Conservation (phyloP, 2,329 filamentous ascomycete species). For the Neurospora crassa region DNA sequence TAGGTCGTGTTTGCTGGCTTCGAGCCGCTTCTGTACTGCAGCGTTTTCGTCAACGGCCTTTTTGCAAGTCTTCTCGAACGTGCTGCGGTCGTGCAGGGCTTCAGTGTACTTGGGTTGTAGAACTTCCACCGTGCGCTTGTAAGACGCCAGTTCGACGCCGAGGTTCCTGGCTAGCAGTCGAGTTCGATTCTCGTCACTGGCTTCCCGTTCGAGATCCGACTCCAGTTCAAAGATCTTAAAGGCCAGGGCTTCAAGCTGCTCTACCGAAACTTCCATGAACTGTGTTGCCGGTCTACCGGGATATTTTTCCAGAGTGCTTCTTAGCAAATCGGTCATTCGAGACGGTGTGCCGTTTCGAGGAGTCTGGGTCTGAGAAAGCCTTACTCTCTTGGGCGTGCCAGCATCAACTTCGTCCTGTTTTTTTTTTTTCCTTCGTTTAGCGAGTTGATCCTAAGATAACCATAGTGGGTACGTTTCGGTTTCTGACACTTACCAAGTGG, state of each 20-base stretch:
- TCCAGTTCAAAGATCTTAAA: slow-evolving; percentile 30
- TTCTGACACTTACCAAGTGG: slow-evolving; percentile 31
- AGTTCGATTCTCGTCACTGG: slow-evolving; percentile 12
- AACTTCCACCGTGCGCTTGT: slow-evolving; percentile 32
- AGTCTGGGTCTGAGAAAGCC: slow-evolving; percentile 7
- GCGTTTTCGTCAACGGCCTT: slow-evolving; percentile 27
- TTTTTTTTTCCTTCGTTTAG: slow-evolving; percentile 1
- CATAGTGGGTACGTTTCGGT: background rate
- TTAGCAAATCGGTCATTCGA: slow-evolving; percentile 23
- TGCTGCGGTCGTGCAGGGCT: slow-evolving; percentile 40
- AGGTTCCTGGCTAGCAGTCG: slow-evolving; percentile 32
- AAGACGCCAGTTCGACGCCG: slow-evolving; percentile 35
- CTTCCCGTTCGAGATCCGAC: slow-evolving; percentile 24
- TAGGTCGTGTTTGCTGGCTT: slow-evolving; percentile 28
- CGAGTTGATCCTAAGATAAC: slow-evolving; percentile 6
- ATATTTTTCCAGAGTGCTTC: slow-evolving; percentile 15
- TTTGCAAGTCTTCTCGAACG: slow-evolving; percentile 36
- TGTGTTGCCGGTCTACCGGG: background rate
- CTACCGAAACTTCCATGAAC: slow-evolving; percentile 16
- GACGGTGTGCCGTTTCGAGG: slow-evolving; percentile 5
- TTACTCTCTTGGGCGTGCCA: slow-evolving; percentile 13
- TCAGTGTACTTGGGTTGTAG: slow-evolving; percentile 39
- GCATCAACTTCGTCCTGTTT: slow-evolving; percentile 11
- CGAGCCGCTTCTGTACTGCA: slow-evolving; percentile 25
- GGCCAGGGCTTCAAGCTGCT: slow-evolving; percentile 29